Conservation (phyloP, 202 grass and related monocot genomes). For the Digitaria exilis region DNA sequence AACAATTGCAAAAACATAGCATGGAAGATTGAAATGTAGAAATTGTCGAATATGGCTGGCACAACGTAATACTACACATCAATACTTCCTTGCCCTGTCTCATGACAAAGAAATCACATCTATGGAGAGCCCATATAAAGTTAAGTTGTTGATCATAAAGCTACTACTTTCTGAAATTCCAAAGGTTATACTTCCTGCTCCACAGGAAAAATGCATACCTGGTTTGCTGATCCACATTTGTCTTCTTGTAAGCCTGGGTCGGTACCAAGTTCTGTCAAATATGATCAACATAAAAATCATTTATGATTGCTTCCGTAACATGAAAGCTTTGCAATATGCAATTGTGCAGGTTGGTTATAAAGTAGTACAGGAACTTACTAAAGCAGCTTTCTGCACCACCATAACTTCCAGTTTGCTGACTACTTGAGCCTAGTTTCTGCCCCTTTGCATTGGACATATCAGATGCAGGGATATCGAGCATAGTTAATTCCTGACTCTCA, state of each 20-base stretch:
- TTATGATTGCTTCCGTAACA: neutral
- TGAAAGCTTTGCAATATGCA: neutral
- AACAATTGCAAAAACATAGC: neutral
- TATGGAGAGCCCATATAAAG: neutral
- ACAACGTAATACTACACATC: neutral
- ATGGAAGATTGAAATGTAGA: neutral
- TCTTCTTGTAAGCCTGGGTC: neutral
- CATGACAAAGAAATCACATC: neutral
- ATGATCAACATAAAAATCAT: slow-evolving; percentile 27
- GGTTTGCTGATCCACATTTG: slow-evolving; percentile 27
- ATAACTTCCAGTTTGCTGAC: slow-evolving; percentile 23
- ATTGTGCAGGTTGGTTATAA: neutral
- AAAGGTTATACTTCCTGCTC: neutral
- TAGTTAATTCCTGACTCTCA: slow-evolving; percentile 22
- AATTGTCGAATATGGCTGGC: neutral
- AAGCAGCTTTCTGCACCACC: slow-evolving; percentile 31
- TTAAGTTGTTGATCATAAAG: neutral
- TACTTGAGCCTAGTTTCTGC: slow-evolving; percentile 34
- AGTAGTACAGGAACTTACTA: neutral
- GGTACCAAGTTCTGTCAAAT: slow-evolving; percentile 27
- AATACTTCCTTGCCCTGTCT: neutral
- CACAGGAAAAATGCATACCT: slow-evolving; percentile 46
- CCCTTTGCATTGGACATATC: slow-evolving; percentile 24
- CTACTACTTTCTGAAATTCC: slow-evolving; percentile 7
- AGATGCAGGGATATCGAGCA: slow-evolving; percentile 28